Percentiles rank a stretch among this genome's conserved stretches.
Conservation (phyloP, 441 rosid species). For the Adansonia gregorii region DNA sequence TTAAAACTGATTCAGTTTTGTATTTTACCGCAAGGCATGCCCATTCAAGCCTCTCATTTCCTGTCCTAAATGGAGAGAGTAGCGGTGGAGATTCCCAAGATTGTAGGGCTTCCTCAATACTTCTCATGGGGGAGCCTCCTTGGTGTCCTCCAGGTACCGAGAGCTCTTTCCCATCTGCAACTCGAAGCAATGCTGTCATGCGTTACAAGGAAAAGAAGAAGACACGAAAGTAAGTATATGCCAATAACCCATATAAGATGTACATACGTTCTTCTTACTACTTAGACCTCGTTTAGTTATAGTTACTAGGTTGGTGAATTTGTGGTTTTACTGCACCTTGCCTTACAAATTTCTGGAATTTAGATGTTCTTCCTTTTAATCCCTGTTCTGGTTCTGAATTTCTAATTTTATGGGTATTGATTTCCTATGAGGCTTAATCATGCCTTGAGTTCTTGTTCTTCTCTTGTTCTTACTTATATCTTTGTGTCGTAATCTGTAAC, state of each 20-base stretch:
- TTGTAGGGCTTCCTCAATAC: constrained; percentile 83
- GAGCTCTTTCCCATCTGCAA: constrained; percentile 60
- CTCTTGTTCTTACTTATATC: not conserved
- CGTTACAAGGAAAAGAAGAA: constrained; percentile 98
- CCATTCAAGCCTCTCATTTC: constrained; percentile 84
- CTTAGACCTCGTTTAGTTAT: not conserved
- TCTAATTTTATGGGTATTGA: not conserved
- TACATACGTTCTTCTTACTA: not conserved
- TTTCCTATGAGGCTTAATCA: not conserved
- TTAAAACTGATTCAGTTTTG: constrained; percentile 86
- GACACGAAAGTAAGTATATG: constrained; percentile 77
- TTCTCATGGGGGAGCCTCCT: constrained; percentile 87
- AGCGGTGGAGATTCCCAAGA: constrained; percentile 86
- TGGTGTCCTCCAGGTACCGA: constrained; percentile 81
- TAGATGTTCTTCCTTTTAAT: not conserved
- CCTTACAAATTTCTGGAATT: constrained; percentile 18
- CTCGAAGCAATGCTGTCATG: constrained; percentile 81
- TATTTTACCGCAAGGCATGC: constrained; percentile 58
- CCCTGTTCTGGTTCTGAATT: not conserved
- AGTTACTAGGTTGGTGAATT: not conserved
- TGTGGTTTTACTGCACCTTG: constrained; percentile 10
- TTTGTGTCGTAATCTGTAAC: not conserved
- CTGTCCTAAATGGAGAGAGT: constrained; percentile 88
- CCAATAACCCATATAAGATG: not conserved
- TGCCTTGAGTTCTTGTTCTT: no score